Percentiles rank a stretch among this genome's conserved stretches.
These are phyloP conservation scores for Pythium rhizo-oryzae DNA, from an alignment of 352 stramenopile genomes.

Conservation along the genomic window DNA sequence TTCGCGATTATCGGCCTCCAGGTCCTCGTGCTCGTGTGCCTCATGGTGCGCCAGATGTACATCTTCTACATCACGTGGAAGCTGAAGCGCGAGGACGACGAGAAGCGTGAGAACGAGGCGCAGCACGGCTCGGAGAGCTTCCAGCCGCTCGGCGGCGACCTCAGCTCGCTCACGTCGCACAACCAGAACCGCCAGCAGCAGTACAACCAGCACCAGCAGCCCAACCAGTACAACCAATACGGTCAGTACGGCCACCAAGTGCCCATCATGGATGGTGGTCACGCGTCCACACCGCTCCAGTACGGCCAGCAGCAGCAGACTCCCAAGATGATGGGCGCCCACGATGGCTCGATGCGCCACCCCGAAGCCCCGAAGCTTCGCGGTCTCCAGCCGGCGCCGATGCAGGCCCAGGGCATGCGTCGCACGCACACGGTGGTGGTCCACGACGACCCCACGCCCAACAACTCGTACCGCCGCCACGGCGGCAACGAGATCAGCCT, in stretches of 20 bases:
- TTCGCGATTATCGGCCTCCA: constrained; percentile 85
- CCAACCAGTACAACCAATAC: constrained; percentile 23
- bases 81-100: constrained; percentile 40
- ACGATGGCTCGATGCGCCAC: constrained; percentile 2
- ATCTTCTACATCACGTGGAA: constrained; percentile 90
- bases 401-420: constrained; percentile 23
- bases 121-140: constrained; percentile 18
- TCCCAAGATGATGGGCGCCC: constrained; percentile 15
- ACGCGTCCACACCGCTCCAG: constrained; percentile 28
- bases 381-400: constrained; percentile 19
- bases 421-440: constrained; percentile 29
- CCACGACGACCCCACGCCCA: constrained; percentile 27
- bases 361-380: constrained; percentile 11
- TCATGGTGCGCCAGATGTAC: constrained; percentile 86
- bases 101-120: constrained; percentile 28
- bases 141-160: constrained; percentile 26
- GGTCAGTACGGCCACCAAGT: constrained; percentile 2
- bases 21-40: constrained; percentile 75
- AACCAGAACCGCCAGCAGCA: constrained; percentile 21
- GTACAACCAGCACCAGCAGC: constrained; percentile 22
- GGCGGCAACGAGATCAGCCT: constrained; percentile 28
- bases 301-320: constrained; percentile 8
- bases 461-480: constrained; percentile 27
- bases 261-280: constrained; percentile 27
- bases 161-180: constrained; percentile 11